Conservation (phyloP, 768 basidiomycete species). For the Leccinum subtestaceum region DNA sequence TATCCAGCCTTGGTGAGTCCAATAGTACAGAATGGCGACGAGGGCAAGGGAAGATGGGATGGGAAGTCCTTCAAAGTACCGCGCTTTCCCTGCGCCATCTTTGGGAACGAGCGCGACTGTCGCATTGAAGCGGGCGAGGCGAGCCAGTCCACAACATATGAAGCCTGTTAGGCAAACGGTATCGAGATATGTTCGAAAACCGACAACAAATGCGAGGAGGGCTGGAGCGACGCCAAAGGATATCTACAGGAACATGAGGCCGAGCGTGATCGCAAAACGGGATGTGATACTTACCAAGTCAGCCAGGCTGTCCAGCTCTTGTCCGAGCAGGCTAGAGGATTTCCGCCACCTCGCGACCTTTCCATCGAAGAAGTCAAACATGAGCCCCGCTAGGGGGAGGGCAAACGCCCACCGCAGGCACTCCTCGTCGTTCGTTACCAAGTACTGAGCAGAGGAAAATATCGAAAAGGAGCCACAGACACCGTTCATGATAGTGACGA, state of each 20-base stretch:
- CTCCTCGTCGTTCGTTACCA: slow-evolving; percentile 72
- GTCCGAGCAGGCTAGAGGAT: slow-evolving; percentile 91
- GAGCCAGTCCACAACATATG: slow-evolving; percentile 94
- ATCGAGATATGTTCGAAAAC: slow-evolving; percentile 89
- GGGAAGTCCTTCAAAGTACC: slow-evolving; percentile 97
- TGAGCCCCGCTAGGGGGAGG: slow-evolving; percentile 88
- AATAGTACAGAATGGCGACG: slow-evolving; percentile 76
- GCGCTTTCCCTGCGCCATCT: slow-evolving; percentile 79
- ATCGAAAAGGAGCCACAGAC: slow-evolving; percentile 96
- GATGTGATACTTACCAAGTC: slow-evolving; percentile 61
- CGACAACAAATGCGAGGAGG: slow-evolving; percentile 86
- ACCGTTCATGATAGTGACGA: slow-evolving; percentile 98
- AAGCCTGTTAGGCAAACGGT: slow-evolving; percentile 83
- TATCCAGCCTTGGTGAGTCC: slow-evolving; percentile 84
- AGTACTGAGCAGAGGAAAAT: slow-evolving; percentile 89
- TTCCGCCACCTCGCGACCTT: slow-evolving; percentile 98
- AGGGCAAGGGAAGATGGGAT: slow-evolving; percentile 88
- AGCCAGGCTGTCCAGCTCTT: slow-evolving; percentile 95
- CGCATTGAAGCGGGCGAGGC: slow-evolving; percentile 97
- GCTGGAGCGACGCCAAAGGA: slow-evolving; percentile 98
- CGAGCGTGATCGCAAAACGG: slow-evolving; percentile 4
- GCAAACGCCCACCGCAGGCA: slow-evolving; percentile 85
- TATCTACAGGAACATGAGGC: slow-evolving; percentile 50
- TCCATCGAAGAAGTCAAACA: slow-evolving; percentile 98
- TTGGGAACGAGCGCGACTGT: slow-evolving; percentile 94